Evolutionary conservation across 2,329 filamentous ascomycete species (phyloP), one percentile per base, ranked within the genome.

Genomic region (Fusarium circinatum): DNA sequence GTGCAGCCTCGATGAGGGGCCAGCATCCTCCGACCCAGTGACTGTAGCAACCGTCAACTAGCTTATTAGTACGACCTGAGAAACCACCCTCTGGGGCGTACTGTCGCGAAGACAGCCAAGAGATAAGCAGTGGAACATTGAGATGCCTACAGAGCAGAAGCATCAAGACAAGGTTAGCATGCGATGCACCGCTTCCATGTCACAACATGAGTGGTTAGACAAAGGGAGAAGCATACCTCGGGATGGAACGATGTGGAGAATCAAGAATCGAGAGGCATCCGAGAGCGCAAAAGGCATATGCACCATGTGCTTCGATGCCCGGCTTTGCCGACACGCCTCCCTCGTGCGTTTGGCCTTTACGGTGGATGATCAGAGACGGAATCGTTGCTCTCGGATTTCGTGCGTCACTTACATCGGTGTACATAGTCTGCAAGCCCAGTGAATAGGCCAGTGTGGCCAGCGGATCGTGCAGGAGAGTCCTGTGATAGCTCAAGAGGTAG

Each of bases 1-100:
- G 84, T 62, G 92, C 92, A 65, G 94, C 94, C 85, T 98, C 93
- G 75, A 98, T 87, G 74, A 99, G 84, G 51, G 96, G 92, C 94
- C 95, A 99, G 85, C 95, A 98, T 62, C 93, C 93, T 62, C 96
- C 96, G 39, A 98, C 93, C 96, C 96, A 99, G 83, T 98, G 96
- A 81, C 94, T 97, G 85, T 99, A 99, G 84, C 96, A 99, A 51
- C 96, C 96, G 82, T 99, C 96, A 38, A 98, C 96, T 38, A 99
- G 88, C 85, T 99, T 99, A 87, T 98, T 98, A 34, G 96, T 98
- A 76, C 96, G 92, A 70, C 96, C 96, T 45, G 94, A 93, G 80
- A 98, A 95, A 41, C 96, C 96, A 73, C 95, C 95, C 82, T 98
- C 96, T 8, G 96, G 96, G 36, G 91, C 91, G 81, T 96, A 93